phyloP scores from a whole-genome alignment of 2,329 filamentous ascomycete species.

The Trichoderma semiorbis region DNA sequence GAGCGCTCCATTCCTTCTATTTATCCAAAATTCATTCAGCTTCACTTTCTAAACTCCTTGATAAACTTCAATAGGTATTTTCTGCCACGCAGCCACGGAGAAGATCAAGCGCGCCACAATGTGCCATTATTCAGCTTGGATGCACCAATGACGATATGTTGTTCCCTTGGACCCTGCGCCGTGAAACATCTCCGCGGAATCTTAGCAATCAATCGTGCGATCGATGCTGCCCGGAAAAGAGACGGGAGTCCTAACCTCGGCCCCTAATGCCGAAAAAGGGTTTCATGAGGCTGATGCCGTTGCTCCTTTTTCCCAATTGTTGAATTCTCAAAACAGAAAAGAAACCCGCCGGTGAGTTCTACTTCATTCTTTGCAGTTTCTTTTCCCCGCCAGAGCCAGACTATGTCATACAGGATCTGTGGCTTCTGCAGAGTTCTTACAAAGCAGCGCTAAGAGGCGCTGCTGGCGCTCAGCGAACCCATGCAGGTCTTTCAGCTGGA shows the following conservation, averaged over 20 bases:
- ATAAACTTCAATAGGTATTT: not conserved
- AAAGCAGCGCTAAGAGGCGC: not conserved
- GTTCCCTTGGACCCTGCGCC: not conserved
- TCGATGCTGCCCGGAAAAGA: not conserved
- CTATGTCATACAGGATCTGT: not conserved
- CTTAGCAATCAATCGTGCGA: not conserved
- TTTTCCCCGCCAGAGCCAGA: not conserved
- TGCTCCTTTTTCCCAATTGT: not conserved
- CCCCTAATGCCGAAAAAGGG: not conserved
- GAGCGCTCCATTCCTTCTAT: not conserved
- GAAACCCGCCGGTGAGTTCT: not conserved
- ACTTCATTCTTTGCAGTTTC: not conserved
- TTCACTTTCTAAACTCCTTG: not conserved
- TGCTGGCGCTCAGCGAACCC: not conserved
- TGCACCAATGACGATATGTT: conserved; percentile 1
- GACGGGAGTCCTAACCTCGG: not conserved
- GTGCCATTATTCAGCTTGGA: not conserved
- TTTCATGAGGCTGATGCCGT: not conserved
- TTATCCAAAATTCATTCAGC: not conserved
- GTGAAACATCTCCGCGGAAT: not conserved
- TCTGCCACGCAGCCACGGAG: not conserved
- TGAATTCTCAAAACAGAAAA: not conserved
- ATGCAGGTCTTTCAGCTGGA: not conserved
- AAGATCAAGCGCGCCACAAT: not conserved
- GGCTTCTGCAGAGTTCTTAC: not conserved